phyloP scores from a whole-genome alignment of 768 basidiomycete genomes.

The Gyrodon lividus region DNA sequence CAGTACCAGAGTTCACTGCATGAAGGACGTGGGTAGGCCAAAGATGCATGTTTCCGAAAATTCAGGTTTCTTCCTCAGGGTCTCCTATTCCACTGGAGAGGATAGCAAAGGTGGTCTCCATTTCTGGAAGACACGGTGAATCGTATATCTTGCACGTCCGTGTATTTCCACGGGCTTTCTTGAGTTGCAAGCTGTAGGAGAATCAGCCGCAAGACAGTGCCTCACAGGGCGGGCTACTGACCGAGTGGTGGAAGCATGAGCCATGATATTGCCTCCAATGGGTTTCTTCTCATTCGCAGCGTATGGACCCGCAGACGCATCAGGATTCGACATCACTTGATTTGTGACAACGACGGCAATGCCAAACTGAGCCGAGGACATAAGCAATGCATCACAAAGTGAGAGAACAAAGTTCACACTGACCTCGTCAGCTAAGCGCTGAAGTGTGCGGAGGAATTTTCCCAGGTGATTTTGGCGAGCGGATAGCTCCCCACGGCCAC shows the following conservation, averaged over 20 bases:
- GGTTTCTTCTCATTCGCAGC: slow-evolving; percentile 95
- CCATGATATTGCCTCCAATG: slow-evolving; percentile 98
- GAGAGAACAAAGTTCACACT: slow-evolving; percentile 21
- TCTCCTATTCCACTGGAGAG: slow-evolving; percentile 89
- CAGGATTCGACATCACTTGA: slow-evolving; percentile 99
- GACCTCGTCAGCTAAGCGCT: slow-evolving; percentile 95
- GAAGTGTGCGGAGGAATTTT: slow-evolving; percentile 90
- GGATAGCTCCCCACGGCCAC: slow-evolving; percentile 91
- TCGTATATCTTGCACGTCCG: slow-evolving; percentile 97
- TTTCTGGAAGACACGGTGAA: slow-evolving; percentile 95
- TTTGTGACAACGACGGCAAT: slow-evolving; percentile 97
- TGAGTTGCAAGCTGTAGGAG: slow-evolving; percentile 70
- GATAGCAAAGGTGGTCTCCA: slow-evolving; percentile 94
- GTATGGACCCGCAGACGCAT: slow-evolving; percentile 87
- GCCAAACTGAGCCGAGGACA: slow-evolving; percentile 65
- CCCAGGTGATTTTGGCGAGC: slow-evolving; percentile 95
- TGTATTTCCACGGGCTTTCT: slow-evolving; percentile 88
- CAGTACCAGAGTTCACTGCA: not conserved
- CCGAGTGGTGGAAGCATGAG: slow-evolving; percentile 98
- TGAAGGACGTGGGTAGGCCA: not conserved
- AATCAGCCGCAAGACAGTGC: slow-evolving; percentile 5
- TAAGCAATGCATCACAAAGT: not conserved
- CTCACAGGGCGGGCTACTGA: slow-evolving; percentile 29
- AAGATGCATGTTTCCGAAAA: not conserved
- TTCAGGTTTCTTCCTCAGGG: slow-evolving; percentile 80